Evolutionary conservation across 2,329 filamentous ascomycete species (phyloP).

Genomic region (Alternaria alternata): DNA sequence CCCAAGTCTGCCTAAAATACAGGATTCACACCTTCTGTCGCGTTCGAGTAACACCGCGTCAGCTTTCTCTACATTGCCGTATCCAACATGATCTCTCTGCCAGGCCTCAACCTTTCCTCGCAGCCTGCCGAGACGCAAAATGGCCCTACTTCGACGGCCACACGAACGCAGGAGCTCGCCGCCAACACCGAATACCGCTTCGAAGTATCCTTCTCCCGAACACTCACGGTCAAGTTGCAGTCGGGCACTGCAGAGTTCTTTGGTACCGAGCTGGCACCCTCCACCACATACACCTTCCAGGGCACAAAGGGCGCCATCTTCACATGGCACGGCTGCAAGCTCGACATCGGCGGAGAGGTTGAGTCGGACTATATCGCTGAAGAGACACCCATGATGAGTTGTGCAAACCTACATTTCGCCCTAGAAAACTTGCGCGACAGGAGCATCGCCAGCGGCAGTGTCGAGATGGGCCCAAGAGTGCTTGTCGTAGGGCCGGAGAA

Average conservation of each 20-base stretch:
- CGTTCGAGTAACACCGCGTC: background rate
- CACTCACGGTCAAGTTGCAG: constrained; percentile 66
- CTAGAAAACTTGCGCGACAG: constrained; percentile 76
- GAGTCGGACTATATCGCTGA: constrained; percentile 74
- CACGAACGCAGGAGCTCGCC: constrained; percentile 53
- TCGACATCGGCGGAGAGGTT: constrained; percentile 79
- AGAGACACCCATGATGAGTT: constrained; percentile 81
- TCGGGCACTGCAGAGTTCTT: constrained; percentile 91
- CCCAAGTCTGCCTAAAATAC: background rate
- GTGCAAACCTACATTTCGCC: constrained; percentile 87
- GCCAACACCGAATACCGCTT: constrained; percentile 58
- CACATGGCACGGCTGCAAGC: constrained; percentile 88
- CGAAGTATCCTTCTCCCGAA: constrained; percentile 48
- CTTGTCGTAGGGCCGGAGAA: constrained; percentile 81
- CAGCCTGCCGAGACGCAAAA: constrained; percentile 37
- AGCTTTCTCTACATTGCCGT: background rate
- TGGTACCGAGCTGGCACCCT: constrained; percentile 87
- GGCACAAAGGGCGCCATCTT: constrained; percentile 87
- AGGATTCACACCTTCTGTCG: background rate
- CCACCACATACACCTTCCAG: constrained; percentile 80
- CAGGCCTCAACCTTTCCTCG: constrained; percentile 56
- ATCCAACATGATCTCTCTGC: constrained; percentile 51
- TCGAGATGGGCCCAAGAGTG: constrained; percentile 75
- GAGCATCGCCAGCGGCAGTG: constrained; percentile 54
- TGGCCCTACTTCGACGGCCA: constrained; percentile 28